Evolutionary conservation across 2,329 filamentous ascomycete genomes (phyloP), one percentile per base, ranked within the genome.

Genomic region (Colletotrichum lupini): DNA sequence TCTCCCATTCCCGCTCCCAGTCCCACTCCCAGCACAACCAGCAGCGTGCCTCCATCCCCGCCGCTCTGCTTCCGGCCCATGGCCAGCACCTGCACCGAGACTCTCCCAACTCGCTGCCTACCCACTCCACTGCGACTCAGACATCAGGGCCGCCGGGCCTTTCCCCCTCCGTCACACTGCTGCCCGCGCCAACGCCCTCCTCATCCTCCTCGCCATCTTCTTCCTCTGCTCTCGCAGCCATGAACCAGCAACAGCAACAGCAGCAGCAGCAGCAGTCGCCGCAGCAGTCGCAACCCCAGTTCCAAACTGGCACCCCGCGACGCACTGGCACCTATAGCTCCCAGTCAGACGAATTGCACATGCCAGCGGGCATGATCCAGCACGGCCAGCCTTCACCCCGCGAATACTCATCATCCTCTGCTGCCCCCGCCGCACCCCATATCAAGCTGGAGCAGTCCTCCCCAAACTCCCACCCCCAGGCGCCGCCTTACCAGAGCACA

Each of bases 341-440:
- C 16, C 81, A 83, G 77, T 85, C 85, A 77, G 87, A 89, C 80
- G 88, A 90, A 81, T 84, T 89, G 78, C 88, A 90, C 83, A 87
- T 89, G 82, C 82, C 82, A 67, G 77, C 86, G 74, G 85, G 82
- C 77, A 81, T 86, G 80, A 84, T 81, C 79, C 84, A 84, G 62
- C 82, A 82, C 67, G 80, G 79, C 71, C 84, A 84, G 76, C 79
- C 83, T 78, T 87, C 87, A 66, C 84, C 87, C 71, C 85, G 86
- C 78, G 86, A 88, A 76, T 88, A 85, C 78, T 77, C 79, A 42
- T 74, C 80, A 62, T 75, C 78, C 32, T 78, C 78, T 35, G 65
- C 80, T 59, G 72, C 79, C 52, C 78, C 78, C 56, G 77, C 80
- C 52, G 81, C 83, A 66, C 86, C 86, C 73, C 87, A 88, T 77